phyloP scores from a whole-genome alignment of 1,284 basidiomycete species.

The Apiotrichum laibachii region DNA sequence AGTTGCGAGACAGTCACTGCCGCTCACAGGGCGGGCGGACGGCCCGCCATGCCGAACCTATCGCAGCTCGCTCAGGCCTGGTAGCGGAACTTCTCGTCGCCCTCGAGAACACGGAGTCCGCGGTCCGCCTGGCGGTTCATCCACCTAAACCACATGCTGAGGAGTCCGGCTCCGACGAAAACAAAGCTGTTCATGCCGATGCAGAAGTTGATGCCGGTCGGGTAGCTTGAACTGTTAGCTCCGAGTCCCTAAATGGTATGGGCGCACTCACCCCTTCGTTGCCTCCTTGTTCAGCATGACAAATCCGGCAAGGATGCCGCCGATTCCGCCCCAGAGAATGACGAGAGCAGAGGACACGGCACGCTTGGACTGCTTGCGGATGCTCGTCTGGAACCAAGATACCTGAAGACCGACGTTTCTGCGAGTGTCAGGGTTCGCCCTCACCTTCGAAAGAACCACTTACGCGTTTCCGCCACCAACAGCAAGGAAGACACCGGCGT shows the following conservation, averaged over 20 bases:
- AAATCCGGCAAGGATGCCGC: conserved; percentile 22
- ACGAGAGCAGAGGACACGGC: conserved; percentile 26
- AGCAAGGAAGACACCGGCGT: conserved; percentile 24
- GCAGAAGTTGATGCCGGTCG: conserved; percentile 16
- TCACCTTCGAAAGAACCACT: conserved; percentile 18
- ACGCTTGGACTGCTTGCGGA: conserved; percentile 51
- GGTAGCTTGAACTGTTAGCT: conserved; percentile 13
- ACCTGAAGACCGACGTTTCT: conserved; percentile 41
- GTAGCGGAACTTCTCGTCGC: conserved; percentile 14
- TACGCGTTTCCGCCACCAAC: conserved; percentile 36
- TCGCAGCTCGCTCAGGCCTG: conserved; percentile 2
- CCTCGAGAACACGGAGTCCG: conserved; percentile 14
- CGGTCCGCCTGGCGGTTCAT: conserved; percentile 18
- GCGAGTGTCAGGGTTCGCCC: conserved; percentile 6
- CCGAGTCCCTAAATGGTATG: too few species aligned
- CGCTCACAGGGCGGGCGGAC: too few species aligned
- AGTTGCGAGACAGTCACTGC: too few species aligned
- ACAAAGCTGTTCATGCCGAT: conserved; percentile 13
- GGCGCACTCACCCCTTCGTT: conserved; percentile 2
- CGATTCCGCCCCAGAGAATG: conserved; percentile 21
- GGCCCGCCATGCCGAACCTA: too few species aligned
- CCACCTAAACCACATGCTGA: conserved; percentile 8
- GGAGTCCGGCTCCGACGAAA: conserved; percentile 1
- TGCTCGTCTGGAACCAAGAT: conserved; percentile 50
- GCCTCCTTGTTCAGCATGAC: conserved; percentile 20